Evolutionary conservation across 2,329 filamentous ascomycete species (phyloP), one percentile per base, ranked within the genome.

Genomic region (Fusarium citri): DNA sequence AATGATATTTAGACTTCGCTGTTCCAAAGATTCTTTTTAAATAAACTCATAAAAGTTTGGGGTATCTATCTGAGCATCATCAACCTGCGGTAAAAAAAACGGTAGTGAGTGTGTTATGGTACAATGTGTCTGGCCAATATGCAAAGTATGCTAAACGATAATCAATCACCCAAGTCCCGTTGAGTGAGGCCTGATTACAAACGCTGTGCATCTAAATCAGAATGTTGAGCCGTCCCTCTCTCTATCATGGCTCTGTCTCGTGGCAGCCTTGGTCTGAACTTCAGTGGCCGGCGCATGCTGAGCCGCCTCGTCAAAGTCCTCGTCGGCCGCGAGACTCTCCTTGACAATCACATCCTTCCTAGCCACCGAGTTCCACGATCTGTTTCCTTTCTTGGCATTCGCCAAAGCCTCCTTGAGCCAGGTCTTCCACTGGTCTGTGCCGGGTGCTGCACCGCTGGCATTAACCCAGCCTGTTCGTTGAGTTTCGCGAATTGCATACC

Each of bases 401-500:
- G 67, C 48, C 50, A 84, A 77, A 0, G 87, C 86, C 70, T 86
- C 81, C 6, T 73, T 71, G 8, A 90, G 79, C 88, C 88, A 89
- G 56, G 77, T 66, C 47, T 81, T 80, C 87, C 88, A 90, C 61
- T 84, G 79, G 0, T 78, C 72, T 1, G 87, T 88, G 14, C 76
- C 76, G 0, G 88, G 87, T 1, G 86, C 85, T 0, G 85, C 84
- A 15, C 85, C 83, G 50, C 82, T 84, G 42, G 82, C 80, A 59
- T 79, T 78, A 4, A 87, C 84, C 88, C 88, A 90, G 6, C 82
- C 83, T 0, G 80, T 85, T 25, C 79, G 78, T 71, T 81, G 76
- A 0, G 87, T 88, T 71, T 86, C 85, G 15, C 84, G 81, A 48
- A 90, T 87, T 3, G 86, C 87, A 67, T 83, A 87, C 87, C 87